phyloP scores from a whole-genome alignment of 2,329 filamentous ascomycete species.

The Didymella arachidicola region DNA sequence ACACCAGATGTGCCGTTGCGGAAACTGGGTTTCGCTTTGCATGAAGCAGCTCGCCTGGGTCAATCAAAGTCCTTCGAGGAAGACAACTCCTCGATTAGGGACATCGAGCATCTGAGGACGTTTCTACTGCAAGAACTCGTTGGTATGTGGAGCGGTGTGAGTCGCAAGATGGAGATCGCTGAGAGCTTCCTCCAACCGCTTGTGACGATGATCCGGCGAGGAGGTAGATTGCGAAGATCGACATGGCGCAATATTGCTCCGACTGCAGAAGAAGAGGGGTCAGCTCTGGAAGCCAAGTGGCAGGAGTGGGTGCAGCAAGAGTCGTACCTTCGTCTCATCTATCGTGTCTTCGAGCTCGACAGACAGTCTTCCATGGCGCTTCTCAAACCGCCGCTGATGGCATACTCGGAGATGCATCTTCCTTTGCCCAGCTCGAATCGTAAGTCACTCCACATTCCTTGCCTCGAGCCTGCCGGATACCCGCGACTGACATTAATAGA shows the following conservation, averaged over 20 bases:
- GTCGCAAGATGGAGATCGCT: constrained; percentile 66
- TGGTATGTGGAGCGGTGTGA: constrained; percentile 66
- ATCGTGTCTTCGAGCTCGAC: constrained; percentile 71
- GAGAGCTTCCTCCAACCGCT: constrained; percentile 65
- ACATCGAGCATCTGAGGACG: constrained; percentile 61
- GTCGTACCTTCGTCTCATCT: constrained; percentile 72
- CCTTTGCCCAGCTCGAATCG: constrained; percentile 68
- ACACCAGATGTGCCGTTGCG: constrained; percentile 65
- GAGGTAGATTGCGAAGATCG: constrained; percentile 66
- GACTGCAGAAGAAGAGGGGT: constrained; percentile 62
- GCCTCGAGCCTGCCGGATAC: background rate
- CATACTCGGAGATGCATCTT: constrained; percentile 72
- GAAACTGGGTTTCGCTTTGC: constrained; percentile 65
- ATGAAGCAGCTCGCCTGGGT: constrained; percentile 57
- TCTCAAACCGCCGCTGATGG: constrained; percentile 69
- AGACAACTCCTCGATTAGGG: constrained; percentile 60
- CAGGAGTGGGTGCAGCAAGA: constrained; percentile 69
- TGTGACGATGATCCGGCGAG: constrained; percentile 64
- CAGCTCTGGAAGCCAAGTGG: constrained; percentile 70
- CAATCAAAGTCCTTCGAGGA: constrained; percentile 55
- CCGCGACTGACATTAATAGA: constrained; percentile 6
- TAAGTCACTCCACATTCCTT: constrained; percentile 8
- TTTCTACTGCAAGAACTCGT: constrained; percentile 61
- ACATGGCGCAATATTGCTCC: constrained; percentile 62
- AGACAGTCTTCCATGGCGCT: constrained; percentile 72